A percentile compares a stretch with the other conserved stretches of the same genome.
These are phyloP conservation scores for Dactylellina cionopaga DNA, from an alignment of 2,329 filamentous ascomycete species.

Conservation along the genomic window DNA sequence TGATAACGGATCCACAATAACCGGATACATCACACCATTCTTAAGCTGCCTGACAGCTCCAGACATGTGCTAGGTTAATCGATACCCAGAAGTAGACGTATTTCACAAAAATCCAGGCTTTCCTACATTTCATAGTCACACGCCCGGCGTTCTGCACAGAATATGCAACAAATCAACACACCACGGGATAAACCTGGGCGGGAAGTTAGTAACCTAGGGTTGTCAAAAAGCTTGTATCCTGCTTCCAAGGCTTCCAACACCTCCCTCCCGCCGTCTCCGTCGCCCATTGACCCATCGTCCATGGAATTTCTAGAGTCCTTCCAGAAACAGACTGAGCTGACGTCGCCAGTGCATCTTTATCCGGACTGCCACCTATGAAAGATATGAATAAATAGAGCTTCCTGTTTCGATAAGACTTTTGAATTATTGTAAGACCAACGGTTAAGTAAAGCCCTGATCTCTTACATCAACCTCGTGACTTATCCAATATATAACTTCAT, in stretches of 20 bases:
- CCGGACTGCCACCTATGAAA: too few species aligned
- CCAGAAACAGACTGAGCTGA: constrained; percentile 29
- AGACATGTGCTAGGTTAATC: background rate
- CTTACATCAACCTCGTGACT: too few species aligned
- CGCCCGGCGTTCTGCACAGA: background rate
- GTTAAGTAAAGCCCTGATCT: too few species aligned
- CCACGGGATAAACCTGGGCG: constrained; percentile 31
- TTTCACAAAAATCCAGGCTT: background rate
- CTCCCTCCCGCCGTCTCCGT: constrained; percentile 33
- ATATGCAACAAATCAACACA: constrained; percentile 15
- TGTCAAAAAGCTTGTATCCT: constrained; percentile 35
- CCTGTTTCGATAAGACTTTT: constrained; percentile 10
- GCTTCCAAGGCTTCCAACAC: constrained; percentile 42
- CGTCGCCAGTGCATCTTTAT: background rate
- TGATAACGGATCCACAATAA: constrained; percentile 1
- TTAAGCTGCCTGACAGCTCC: background rate
- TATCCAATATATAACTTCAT: too few species aligned
- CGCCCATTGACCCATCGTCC: constrained; percentile 7
- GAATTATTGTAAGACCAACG: too few species aligned
- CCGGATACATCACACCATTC: background rate
- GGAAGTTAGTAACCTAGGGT: constrained; percentile 32
- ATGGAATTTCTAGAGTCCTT: constrained; percentile 42
- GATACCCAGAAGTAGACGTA: background rate
- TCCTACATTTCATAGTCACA: background rate
- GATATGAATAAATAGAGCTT: too few species aligned